Base-by-base conservation (phyloP, 1,284 basidiomycete species). In the Pisolithus thermaeus region DNA sequence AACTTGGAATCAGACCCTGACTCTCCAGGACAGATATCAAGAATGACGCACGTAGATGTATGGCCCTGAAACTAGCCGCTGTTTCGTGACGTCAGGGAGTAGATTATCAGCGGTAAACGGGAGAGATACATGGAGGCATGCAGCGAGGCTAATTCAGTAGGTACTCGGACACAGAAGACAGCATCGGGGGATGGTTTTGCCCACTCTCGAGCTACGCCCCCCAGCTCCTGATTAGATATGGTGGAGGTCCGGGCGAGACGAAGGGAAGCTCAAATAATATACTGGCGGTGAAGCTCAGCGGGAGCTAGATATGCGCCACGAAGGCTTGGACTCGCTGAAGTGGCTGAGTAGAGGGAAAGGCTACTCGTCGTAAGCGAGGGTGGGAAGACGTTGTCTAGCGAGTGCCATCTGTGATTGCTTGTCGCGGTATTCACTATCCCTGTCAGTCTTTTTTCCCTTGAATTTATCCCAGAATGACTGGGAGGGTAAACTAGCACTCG, bases 111-210 rank as follows among this genome's bases (percentile, higher is more conserved):
- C 46, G 30, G 39, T 43, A 38, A 28, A 40, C 35, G 30, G 18
- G 27, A 28, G 11, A 32, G 23, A 69, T 83, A 61, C 62, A 90
- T 87, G 43, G 87, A 81, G 51, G 88, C 87, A 61, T 87, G 83
- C 36, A 89, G 74, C 23, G 88, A 88, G 2, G 85, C 87, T 68
- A 77, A 89, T 68, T 91, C 87, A n/a, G 87, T 83, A 2, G 88
- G 88, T 0, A 90, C 80, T 39, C 88, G 82, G 47, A 91, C 69
- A 57, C 75, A 75, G 71, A 90, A 87, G 40, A 76, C 66, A 37
- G 80, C 83, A 64, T 85, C 86, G 50, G 87, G 85, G 16, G 87
- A 86, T 25, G 87, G 87, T 62, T 87, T 89, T 43, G 83, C 81
- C 88, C 88, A 91, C 53, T 89, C 85, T 61, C 84, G 74, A n/a